phyloP scores from a whole-genome alignment of 148 eudicot genomes.

The Chenopodium suecicum region DNA sequence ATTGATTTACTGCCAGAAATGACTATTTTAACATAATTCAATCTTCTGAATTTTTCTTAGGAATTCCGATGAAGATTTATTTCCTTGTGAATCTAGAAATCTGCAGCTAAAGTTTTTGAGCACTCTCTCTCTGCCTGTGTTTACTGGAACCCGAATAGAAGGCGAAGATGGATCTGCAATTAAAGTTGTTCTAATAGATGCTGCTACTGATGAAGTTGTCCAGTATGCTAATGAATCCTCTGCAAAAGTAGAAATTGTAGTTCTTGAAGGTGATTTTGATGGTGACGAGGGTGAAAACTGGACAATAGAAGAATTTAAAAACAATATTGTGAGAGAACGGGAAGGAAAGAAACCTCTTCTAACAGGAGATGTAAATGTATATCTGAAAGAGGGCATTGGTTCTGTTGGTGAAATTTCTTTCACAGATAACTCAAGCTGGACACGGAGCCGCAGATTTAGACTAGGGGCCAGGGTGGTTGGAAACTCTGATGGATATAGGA shows the following conservation, averaged over 20 bases:
- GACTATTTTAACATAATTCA: neutral
- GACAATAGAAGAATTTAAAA: conserved; percentile 69
- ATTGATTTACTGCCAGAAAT: neutral
- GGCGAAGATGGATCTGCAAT: conserved; percentile 69
- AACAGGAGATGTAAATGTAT: conserved; percentile 48
- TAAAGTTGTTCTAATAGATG: conserved; percentile 64
- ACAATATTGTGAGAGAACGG: conserved; percentile 72
- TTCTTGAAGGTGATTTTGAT: conserved; percentile 80
- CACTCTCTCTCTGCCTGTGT: conserved; percentile 77
- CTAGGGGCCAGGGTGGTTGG: conserved; percentile 68
- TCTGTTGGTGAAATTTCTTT: conserved; percentile 61
- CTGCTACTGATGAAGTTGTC: conserved; percentile 47
- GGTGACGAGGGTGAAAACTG: conserved; percentile 65
- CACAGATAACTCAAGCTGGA: conserved; percentile 83
- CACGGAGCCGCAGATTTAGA: conserved; percentile 73
- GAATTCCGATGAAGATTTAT: conserved; percentile 54
- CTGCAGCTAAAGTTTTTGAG: conserved; percentile 60
- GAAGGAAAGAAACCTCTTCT: conserved; percentile 77
- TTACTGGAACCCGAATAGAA: conserved; percentile 92
- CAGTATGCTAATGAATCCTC: conserved; percentile 50
- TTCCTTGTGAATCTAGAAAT: conserved; percentile 53
- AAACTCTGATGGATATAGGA: conserved; percentile 46
- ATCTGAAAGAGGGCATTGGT: conserved; percentile 62
- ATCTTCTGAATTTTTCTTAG: conserved; percentile 33
- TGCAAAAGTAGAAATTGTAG: conserved; percentile 71